A percentile compares a stretch with the other conserved stretches of the same genome.
Conservation (phyloP, 345 rosid genomes). For the Combretum micranthum region DNA sequence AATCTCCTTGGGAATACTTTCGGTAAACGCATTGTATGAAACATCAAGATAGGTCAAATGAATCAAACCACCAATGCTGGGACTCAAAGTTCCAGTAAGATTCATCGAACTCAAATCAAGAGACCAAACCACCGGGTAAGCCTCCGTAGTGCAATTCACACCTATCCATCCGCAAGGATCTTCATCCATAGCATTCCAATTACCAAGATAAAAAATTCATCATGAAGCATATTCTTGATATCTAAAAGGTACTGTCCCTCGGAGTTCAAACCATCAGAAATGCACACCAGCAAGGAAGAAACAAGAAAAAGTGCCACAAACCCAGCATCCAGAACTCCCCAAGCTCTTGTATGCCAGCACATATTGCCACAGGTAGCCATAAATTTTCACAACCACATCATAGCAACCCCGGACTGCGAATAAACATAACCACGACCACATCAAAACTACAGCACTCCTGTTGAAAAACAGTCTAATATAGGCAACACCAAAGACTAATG, state of each 20-base stretch:
- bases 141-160: conserved; percentile 51
- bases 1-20: conserved; percentile 64
- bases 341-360: conserved; percentile 12
- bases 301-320: conserved; percentile 27
- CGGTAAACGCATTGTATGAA: conserved; percentile 46
- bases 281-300: conserved; percentile 29
- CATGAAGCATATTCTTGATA: conserved; percentile 51
- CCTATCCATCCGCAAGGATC: conserved; percentile 83
- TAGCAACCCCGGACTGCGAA: background rate
- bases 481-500: too few species aligned
- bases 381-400: background rate
- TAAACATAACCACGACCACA: background rate
- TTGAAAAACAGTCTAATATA: too few species aligned
- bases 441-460: background rate
- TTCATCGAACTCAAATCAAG: conserved; percentile 65
- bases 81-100: conserved; percentile 67
- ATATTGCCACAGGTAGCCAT: conserved; percentile 14
- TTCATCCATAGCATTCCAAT: conserved; percentile 63
- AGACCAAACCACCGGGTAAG: conserved; percentile 43
- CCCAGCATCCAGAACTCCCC: conserved; percentile 21
- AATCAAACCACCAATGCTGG: conserved; percentile 59
- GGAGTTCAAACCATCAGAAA: conserved; percentile 44
- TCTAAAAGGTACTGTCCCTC: conserved; percentile 68
- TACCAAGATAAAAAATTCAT: conserved; percentile 35
- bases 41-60: conserved; percentile 57